Base-by-base conservation (phyloP, 495 filamentous ascomycete species). In the Haplographium delicatum region DNA sequence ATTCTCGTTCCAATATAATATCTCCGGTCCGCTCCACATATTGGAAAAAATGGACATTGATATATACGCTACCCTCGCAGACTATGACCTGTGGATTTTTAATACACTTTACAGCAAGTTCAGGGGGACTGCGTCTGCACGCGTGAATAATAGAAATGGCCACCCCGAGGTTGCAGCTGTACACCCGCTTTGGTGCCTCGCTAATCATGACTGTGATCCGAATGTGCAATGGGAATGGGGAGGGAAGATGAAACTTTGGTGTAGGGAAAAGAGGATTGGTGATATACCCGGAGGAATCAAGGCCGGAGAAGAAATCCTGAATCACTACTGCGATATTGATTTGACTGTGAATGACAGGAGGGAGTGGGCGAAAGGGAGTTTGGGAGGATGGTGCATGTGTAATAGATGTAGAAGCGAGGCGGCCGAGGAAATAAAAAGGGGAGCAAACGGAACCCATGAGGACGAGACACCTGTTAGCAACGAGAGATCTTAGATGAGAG, bases 151-250 rank as follows among this genome's bases (percentile, higher is more conserved):
- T 11, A 75, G 77, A 60, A 85, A 89, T 57, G 79, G 89, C 15
- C 73, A 84, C 16, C 89, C 88, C 0, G 88, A 93, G 49, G 78
- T 93, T 8, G 84, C 83, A 31, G 88, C 88, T 24, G 71, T 76
- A 1, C 76, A 76, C 59, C 71, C 76, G 16, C 68, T 72, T 48
- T 80, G 75, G 74, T 75, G 72, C 38, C 67, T 80, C 30, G 91
- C 91, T 11, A 98, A 98, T 53, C 94, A 98, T 66, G 85, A 84
- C 52, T 98, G 93, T 65, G 81, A 94, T 64, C 93, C 93, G 9
- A 96, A 95, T 68, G 88, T 96, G 39, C 72, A 75, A 1, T 98
- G 93, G 93, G 89, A 94, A 59, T 97, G 91, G 85, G 84, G 84
- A 18, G 89, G 88, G 0, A 82, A 80, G 50, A 94, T 96, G 66